Percentiles rank a stretch among this genome's conserved stretches.
phyloP scores from a whole-genome alignment of 345 rosid genomes.

The Melaleuca quinquenervia region DNA sequence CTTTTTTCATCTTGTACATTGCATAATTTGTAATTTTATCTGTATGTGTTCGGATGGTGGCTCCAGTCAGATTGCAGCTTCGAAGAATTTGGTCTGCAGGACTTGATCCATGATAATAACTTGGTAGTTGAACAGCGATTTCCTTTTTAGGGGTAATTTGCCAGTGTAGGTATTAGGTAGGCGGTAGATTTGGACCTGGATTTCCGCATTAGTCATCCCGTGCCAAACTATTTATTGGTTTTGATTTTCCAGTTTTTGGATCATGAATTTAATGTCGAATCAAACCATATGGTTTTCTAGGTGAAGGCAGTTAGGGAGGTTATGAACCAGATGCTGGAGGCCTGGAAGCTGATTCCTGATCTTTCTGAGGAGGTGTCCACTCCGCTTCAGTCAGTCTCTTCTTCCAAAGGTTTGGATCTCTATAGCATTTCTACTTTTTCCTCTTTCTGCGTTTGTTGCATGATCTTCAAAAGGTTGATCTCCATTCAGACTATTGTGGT shows the following conservation, averaged over 20 bases:
- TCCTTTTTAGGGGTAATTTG: background rate
- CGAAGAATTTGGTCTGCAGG: background rate
- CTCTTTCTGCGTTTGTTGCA: background rate
- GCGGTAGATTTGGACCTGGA: background rate
- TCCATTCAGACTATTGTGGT: background rate
- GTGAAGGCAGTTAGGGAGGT: conserved; percentile 90
- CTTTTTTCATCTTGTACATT: background rate
- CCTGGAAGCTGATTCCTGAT: conserved; percentile 93
- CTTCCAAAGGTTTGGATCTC: conserved; percentile 47
- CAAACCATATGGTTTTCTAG: conserved; percentile 16
- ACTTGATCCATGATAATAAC: background rate
- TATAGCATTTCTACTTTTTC: background rate
- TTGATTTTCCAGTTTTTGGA: background rate
- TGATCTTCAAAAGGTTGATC: background rate
- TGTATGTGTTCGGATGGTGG: background rate
- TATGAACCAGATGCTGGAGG: conserved; percentile 80
- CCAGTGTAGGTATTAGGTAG: background rate
- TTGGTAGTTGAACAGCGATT: background rate
- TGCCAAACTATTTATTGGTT: background rate
- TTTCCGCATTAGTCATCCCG: background rate
- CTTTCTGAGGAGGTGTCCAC: conserved; percentile 66
- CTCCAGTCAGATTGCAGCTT: background rate
- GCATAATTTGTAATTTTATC: background rate
- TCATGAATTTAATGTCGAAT: background rate
- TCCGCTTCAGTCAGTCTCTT: conserved; percentile 45